A percentile compares a stretch with the other conserved stretches of the same genome.
Conservation (phyloP, 495 filamentous ascomycete species). For the Hyaloscypha hepaticicola region DNA sequence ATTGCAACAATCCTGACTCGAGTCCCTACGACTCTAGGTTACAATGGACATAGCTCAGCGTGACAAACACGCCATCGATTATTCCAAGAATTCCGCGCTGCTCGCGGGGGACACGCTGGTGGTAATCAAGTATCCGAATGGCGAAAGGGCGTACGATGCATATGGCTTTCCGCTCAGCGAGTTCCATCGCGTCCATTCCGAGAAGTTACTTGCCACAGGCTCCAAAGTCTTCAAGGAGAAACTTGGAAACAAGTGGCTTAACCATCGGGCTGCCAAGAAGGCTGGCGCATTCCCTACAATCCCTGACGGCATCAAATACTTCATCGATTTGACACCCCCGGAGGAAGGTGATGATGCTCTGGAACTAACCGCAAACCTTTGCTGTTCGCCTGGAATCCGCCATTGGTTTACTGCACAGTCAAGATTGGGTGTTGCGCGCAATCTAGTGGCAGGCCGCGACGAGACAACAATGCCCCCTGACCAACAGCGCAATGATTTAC, state of each 20-base stretch:
- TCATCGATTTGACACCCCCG: constrained; percentile 53
- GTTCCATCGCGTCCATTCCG: constrained; percentile 38
- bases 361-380: constrained; percentile 47
- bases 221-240: constrained; percentile 42
- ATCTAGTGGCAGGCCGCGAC: background rate
- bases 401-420: constrained; percentile 39
- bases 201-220: constrained; percentile 39
- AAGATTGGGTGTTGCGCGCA: constrained; percentile 32
- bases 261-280: background rate
- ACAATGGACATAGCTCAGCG: background rate
- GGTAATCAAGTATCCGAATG: constrained; percentile 43
- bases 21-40: background rate
- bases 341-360: constrained; percentile 52
- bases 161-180: constrained; percentile 28
- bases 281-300: constrained; percentile 15
- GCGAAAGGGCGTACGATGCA: constrained; percentile 23
- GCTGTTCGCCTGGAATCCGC: constrained; percentile 46
- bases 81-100: constrained; percentile 2
- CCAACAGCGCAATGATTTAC: background rate
- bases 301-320: constrained; percentile 44
- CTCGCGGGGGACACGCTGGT: constrained; percentile 48
- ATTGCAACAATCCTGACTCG: background rate
- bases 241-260: constrained; percentile 27
- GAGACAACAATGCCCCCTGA: background rate
- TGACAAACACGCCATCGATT: constrained; percentile 12